These are phyloP conservation scores for Pilasporangium apinafurcum DNA, from an alignment of 352 stramenopile species.

Conservation along the genomic window DNA sequence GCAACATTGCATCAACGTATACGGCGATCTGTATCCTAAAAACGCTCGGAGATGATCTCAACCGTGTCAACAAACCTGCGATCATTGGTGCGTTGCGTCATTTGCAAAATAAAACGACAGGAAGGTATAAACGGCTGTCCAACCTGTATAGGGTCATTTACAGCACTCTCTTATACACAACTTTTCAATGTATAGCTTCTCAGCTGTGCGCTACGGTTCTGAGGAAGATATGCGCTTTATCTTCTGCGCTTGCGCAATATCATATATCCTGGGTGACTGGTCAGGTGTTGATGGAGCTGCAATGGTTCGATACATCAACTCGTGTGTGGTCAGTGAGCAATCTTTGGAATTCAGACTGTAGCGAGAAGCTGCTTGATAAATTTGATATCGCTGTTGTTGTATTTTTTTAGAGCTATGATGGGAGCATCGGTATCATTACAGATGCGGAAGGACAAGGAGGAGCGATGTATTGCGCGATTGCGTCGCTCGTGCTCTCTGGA, in stretches of 20 bases:
- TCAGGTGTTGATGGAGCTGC: slow-evolving; percentile 55
- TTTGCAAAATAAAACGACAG: slow-evolving; percentile 71
- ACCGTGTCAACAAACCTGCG: slow-evolving; percentile 61
- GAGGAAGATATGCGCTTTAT: slow-evolving; percentile 89
- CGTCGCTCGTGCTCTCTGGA: slow-evolving; percentile 60
- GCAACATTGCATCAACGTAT: slow-evolving; percentile 84
- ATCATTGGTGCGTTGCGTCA: slow-evolving; percentile 54
- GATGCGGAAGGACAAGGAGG: slow-evolving; percentile 72
- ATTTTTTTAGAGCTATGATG: slow-evolving; percentile 72
- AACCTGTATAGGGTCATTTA: not conserved
- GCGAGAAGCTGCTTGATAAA: no score
- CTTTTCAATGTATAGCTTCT: slow-evolving; percentile 43
- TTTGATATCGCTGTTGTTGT: no score
- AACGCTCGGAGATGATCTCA: slow-evolving; percentile 81
- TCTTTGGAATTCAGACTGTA: no score
- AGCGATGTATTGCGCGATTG: slow-evolving; percentile 67
- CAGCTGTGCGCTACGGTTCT: slow-evolving; percentile 52
- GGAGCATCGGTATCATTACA: slow-evolving; percentile 64
- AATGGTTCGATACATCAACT: slow-evolving; percentile 79
- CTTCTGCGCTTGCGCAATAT: slow-evolving; percentile 85
- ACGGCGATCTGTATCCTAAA: slow-evolving; percentile 75
- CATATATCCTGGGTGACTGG: slow-evolving; percentile 83
- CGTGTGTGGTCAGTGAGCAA: slow-evolving; percentile 49
- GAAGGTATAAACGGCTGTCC: slow-evolving; percentile 25
- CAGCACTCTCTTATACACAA: not conserved